phyloP scores from a whole-genome alignment of 345 rosid genomes.

The Xanthoceras sorbifolium region DNA sequence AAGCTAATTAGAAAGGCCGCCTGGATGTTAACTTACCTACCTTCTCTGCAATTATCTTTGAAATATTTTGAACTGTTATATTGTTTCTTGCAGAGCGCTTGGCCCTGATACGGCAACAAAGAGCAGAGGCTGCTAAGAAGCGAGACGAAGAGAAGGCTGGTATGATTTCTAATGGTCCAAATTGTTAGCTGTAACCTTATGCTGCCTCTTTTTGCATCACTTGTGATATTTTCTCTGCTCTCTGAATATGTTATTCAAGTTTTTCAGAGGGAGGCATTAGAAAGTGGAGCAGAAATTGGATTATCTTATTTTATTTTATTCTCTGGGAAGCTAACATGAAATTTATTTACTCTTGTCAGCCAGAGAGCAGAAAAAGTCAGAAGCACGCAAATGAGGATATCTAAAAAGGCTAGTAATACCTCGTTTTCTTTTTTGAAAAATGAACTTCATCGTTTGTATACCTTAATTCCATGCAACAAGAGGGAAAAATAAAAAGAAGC shows the following conservation, averaged over 20 bases:
- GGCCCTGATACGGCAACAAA: slow-evolving; percentile 80
- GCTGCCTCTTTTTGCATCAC: neutral
- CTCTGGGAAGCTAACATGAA: slow-evolving; percentile 9
- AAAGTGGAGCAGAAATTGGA: slow-evolving; percentile 7
- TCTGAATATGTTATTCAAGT: neutral
- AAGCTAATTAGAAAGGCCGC: neutral
- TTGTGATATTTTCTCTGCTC: neutral
- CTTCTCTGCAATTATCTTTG: neutral
- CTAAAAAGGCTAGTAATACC: neutral
- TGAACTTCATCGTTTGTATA: neutral
- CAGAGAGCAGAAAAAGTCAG: slow-evolving; percentile 49
- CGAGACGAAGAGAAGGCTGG: slow-evolving; percentile 71
- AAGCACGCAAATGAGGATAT: slow-evolving; percentile 45
- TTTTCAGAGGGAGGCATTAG: neutral
- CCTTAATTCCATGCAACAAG: slow-evolving; percentile 6
- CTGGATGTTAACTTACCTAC: neutral
- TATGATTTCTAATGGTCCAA: slow-evolving; percentile 10
- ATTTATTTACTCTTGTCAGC: slow-evolving; percentile 36
- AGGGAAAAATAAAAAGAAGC: slow-evolving; percentile 11
- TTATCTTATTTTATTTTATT: neutral
- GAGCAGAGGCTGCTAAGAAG: slow-evolving; percentile 75
- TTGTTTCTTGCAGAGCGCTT: slow-evolving; percentile 61
- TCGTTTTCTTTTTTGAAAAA: slow-evolving; percentile 2
- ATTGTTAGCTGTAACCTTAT: neutral
- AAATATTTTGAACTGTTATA: neutral